A percentile compares a stretch with the other conserved stretches of the same genome.
These are phyloP conservation scores for Corrigiola litoralis DNA, from an alignment of 179 eudicot genomes.

Conservation along the genomic window DNA sequence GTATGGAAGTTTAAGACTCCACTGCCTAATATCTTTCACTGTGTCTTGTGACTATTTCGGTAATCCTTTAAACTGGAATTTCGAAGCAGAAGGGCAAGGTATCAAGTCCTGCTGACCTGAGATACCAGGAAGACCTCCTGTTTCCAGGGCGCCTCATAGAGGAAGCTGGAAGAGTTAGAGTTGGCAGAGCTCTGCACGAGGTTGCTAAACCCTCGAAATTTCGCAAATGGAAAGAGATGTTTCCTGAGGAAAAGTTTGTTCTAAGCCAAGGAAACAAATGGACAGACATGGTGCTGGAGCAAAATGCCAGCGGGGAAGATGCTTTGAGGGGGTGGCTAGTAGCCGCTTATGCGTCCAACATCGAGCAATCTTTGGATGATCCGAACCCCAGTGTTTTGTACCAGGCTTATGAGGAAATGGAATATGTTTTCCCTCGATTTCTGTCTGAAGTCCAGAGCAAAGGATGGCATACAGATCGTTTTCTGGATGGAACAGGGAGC, in stretches of 20 bases:
- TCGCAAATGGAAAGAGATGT: constrained; percentile 54
- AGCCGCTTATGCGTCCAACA: constrained; percentile 69
- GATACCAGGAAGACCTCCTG: constrained; percentile 78
- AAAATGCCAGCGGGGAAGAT: constrained; percentile 81
- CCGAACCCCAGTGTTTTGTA: constrained; percentile 26
- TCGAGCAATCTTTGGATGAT: constrained; percentile 26
- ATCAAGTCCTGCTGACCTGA: constrained; percentile 88
- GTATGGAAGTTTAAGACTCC: neutral
- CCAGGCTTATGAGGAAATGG: constrained; percentile 77
- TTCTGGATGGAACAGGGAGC: constrained; percentile 86
- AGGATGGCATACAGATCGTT: constrained; percentile 98
- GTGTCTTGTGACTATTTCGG: too few relatives aligned
- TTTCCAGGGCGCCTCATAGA: constrained; percentile 78
- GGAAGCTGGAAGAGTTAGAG: constrained; percentile 86
- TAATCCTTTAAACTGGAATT: neutral
- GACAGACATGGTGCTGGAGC: constrained; percentile 79
- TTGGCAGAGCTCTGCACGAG: constrained; percentile 64
- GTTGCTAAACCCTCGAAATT: constrained; percentile 68
- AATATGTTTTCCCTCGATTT: constrained; percentile 51
- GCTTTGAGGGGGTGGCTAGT: constrained; percentile 95
- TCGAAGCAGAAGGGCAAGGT: constrained; percentile 57
- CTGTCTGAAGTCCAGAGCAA: constrained; percentile 57
- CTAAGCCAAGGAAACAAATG: constrained; percentile 46
- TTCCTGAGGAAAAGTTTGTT: constrained; percentile 73
- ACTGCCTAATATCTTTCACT: too few relatives aligned